Percentiles rank a stretch among this genome's conserved stretches.
phyloP scores from a whole-genome alignment of 2,329 filamentous ascomycete genomes.

The Drechslerella dactyloides region DNA sequence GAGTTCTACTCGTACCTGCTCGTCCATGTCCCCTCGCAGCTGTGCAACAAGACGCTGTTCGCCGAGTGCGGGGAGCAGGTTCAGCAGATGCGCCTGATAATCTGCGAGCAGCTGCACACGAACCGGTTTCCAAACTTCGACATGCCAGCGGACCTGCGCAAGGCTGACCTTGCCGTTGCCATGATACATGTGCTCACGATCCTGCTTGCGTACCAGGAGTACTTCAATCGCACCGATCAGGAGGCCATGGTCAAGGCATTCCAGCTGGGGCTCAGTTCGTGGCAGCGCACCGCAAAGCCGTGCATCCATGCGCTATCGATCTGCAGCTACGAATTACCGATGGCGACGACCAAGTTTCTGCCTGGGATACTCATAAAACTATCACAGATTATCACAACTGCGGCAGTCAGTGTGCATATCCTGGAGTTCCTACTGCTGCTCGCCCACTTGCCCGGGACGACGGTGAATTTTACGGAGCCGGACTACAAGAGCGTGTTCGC shows the following conservation, averaged over 20 bases:
- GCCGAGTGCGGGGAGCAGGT: conserved; percentile 75
- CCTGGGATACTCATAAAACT: conserved; percentile 89
- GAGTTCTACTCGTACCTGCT: conserved; percentile 90
- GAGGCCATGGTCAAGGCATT: conserved; percentile 89
- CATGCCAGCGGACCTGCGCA: conserved; percentile 76
- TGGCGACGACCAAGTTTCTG: conserved; percentile 82
- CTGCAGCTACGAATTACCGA: conserved; percentile 90
- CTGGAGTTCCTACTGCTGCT: conserved; percentile 92
- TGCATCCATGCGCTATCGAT: conserved; percentile 95
- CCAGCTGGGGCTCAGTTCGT: conserved; percentile 79
- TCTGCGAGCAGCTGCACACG: conserved; percentile 82
- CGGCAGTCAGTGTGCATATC: conserved; percentile 89
- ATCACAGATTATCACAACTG: conserved; percentile 93
- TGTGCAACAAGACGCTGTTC: conserved; percentile 89
- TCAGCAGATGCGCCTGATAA: conserved; percentile 72
- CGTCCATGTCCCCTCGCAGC: conserved; percentile 81
- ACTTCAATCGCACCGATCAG: conserved; percentile 82
- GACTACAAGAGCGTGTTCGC: conserved; percentile 94
- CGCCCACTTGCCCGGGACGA: conserved; percentile 81
- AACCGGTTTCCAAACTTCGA: conserved; percentile 83
- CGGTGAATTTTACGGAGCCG: conserved; percentile 86
- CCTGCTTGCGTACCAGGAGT: conserved; percentile 85
- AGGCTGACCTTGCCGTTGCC: conserved; percentile 86
- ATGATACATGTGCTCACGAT: conserved; percentile 86
- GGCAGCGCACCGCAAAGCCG: conserved; percentile 84